Conservation (phyloP, 1,284 basidiomycete genomes). For the Apiotrichum laibachii region DNA sequence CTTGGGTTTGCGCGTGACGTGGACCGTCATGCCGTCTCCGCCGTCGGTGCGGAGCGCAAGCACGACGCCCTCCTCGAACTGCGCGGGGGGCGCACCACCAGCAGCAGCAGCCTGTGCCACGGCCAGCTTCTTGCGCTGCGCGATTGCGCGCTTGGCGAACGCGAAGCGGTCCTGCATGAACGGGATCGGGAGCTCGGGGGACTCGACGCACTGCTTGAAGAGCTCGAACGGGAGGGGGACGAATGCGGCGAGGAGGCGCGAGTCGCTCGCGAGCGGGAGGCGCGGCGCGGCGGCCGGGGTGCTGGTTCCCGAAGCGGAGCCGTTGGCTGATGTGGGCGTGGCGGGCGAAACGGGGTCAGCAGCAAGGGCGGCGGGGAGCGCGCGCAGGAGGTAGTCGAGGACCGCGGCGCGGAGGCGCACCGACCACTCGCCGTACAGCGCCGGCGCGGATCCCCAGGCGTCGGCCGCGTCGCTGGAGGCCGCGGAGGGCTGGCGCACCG, state of each 20-base stretch:
- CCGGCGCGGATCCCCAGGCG: conserved; percentile 9
- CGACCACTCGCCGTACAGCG: conserved; percentile 42
- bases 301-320: no score
- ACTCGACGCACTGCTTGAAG: conserved; percentile 47
- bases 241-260: conserved; percentile 43
- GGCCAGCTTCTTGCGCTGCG: conserved; percentile 66
- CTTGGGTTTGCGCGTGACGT: conserved; percentile 78
- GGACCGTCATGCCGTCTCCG: conserved; percentile 66
- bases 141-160: conserved; percentile 83
- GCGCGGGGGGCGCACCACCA: conserved; percentile 52
- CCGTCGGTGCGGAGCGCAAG: conserved; percentile 70
- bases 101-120: conserved; percentile 56
- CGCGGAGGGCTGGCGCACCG: conserved; percentile 32
- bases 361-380: conserved; percentile 62
- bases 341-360: conserved; percentile 24
- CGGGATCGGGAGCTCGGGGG: conserved; percentile 36
- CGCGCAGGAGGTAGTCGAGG: conserved; percentile 62
- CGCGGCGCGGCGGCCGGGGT: not conserved
- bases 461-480: conserved; percentile 33
- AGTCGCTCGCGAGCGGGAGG: conserved; percentile 17
- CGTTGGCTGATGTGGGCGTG: no score
- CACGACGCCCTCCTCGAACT: conserved; percentile 68
- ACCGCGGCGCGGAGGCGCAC: conserved; percentile 35
- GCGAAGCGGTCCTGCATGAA: conserved; percentile 80
- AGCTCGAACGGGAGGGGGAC: conserved; percentile 48